Base-by-base conservation (phyloP, 1,284 basidiomycete species). In the Fistulina hepatica region DNA sequence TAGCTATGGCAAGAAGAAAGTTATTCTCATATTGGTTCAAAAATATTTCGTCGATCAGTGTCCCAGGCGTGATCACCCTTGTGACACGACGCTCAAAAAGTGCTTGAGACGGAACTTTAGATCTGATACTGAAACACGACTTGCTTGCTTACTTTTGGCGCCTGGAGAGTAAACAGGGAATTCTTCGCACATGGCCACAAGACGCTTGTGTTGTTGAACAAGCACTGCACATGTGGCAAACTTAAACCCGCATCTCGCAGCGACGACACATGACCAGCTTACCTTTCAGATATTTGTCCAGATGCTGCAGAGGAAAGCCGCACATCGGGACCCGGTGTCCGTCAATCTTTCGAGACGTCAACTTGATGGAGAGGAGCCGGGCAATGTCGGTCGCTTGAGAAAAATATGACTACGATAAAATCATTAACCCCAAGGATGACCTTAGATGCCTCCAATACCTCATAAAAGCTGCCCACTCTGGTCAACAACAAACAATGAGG, bases 151-250 rank as follows among this genome's bases (percentile, higher is more conserved):
- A 11, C 28, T 9, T 3, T 31, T 31, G 5, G n/a, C 24, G 24
- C 15, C 3, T 15, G 28, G 9, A 15, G 9, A 9, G 40, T 64
- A 55, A 20, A 61, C 62, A 21, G 73, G 74, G 54, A 88, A 88
- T 57, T 97, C 92, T 55, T 97, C 92, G 52, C 91, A 91, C 56
- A 95, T 70, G 13, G 90, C 92, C 10, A 95, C 91, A 45, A 83
- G 88, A 12, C 77, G 76, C 33, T 76, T 76, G 45, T 88, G 67
- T 45, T 84, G 74, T 52, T 89, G 80, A 6, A 97, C 84, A 17
- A 95, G 68, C 13, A 79, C 65, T n/a, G n/a, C n/a, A n/a, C n/a
- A n/a, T n/a, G n/a, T n/a, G n/a, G n/a, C n/a, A n/a, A n/a, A n/a
- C n/a, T n/a, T n/a, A n/a, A n/a, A n/a, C n/a, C n/a, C n/a, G n/a